Percentiles rank a stretch among this genome's conserved stretches.
Evolutionary conservation across 345 rosid species (phyloP).

Genomic region (Eutrema heterophyllum): DNA sequence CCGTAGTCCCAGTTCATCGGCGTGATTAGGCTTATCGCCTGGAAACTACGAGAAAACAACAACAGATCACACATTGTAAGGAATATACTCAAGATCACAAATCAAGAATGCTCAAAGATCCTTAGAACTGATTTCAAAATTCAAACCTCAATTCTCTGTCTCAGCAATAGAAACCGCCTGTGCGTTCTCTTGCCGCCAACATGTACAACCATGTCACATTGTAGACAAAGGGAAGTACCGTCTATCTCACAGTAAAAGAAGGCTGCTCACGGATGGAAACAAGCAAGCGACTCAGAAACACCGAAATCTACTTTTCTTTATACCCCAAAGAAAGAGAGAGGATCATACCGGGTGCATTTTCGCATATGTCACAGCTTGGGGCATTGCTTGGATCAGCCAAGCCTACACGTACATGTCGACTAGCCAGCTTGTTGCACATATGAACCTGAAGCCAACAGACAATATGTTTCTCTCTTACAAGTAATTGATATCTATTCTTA

Average conservation of each 20-base stretch:
- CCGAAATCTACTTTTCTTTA: not conserved
- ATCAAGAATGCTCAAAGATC: not conserved
- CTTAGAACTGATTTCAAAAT: not conserved
- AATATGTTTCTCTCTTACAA: not conserved
- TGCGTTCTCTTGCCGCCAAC: conserved; percentile 81
- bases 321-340: not conserved
- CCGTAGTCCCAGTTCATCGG: conserved; percentile 30
- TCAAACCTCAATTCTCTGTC: conserved; percentile 77
- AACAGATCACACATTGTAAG: not conserved
- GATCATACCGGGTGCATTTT: conserved; percentile 66
- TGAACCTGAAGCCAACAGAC: conserved; percentile 49
- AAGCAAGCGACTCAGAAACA: no score
- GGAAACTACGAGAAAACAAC: conserved; percentile 50
- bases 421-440: conserved; percentile 78
- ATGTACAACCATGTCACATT: conserved; percentile 82
- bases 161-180: conserved; percentile 54
- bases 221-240: conserved; percentile 79
- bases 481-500: not conserved
- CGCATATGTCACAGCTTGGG: conserved; percentile 79
- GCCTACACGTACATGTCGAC: conserved; percentile 74
- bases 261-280: conserved; percentile 40
- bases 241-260: conserved; percentile 89
- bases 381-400: conserved; percentile 63
- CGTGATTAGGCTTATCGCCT: conserved; percentile 53
- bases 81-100: not conserved